A percentile compares a stretch with the other conserved stretches of the same genome.
These are phyloP conservation scores for Durio zibethinus DNA, from an alignment of 345 rosid species.

Conservation along the genomic window DNA sequence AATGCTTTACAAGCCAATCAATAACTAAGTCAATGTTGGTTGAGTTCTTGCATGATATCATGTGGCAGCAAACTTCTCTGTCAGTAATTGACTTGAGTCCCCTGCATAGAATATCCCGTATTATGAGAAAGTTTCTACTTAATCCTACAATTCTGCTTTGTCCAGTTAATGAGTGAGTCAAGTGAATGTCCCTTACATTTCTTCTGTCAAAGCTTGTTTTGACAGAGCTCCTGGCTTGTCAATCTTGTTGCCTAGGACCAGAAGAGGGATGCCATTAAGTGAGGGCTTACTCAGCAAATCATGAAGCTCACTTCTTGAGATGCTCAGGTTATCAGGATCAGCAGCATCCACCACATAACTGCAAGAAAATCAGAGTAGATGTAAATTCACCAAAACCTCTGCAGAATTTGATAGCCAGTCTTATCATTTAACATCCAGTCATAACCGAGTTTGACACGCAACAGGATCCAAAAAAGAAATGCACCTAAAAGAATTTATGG, in stretches of 20 bases:
- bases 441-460: background rate
- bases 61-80: constrained; percentile 89
- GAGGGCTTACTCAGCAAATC: constrained; percentile 79
- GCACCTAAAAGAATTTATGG: background rate
- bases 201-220: constrained; percentile 72
- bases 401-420: background rate
- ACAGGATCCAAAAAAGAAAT: background rate
- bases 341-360: constrained; percentile 94
- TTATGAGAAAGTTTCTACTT: background rate
- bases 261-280: constrained; percentile 72
- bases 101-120: constrained; percentile 32
- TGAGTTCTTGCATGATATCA: constrained; percentile 96
- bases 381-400: background rate
- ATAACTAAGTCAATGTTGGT: constrained; percentile 81
- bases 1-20: constrained; percentile 93
- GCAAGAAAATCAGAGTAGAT: constrained; percentile 5
- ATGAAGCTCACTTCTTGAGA: constrained; percentile 84
- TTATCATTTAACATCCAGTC: background rate
- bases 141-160: background rate
- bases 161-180: background rate
- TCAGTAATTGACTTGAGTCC: constrained; percentile 62
- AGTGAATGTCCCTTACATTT: constrained; percentile 52
- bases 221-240: constrained; percentile 88
- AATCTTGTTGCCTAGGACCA: constrained; percentile 86
- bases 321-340: constrained; percentile 74